These are phyloP conservation scores for Scedosporium boydii DNA, from an alignment of 2,329 filamentous ascomycete genomes.

Conservation along the genomic window DNA sequence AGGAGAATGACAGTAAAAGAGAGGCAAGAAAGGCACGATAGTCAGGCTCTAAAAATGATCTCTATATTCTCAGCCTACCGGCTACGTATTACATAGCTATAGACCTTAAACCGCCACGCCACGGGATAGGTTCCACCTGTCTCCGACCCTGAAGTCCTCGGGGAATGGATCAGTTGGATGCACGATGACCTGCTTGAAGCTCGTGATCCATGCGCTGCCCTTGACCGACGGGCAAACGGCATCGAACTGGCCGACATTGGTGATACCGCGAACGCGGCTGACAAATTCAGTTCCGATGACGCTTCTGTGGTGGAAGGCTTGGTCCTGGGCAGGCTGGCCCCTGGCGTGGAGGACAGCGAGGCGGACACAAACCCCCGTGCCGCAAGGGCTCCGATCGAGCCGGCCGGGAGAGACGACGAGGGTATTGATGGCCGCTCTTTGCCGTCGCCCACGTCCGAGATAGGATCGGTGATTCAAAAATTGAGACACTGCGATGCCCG, in stretches of 20 bases:
- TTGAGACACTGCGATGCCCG: conserved; percentile 29
- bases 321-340: conserved; percentile 24
- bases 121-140: background rate
- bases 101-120: too few species aligned
- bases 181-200: conserved; percentile 31
- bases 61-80: too few species aligned
- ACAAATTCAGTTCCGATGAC: conserved; percentile 33
- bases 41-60: too few species aligned
- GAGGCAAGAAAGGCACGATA: too few species aligned
- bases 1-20: too few species aligned
- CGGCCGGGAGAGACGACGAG: conserved; percentile 34
- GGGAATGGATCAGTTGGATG: conserved; percentile 34
- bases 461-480: conserved; percentile 27
- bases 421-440: conserved; percentile 26
- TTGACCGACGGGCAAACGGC: conserved; percentile 31
- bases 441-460: conserved; percentile 13
- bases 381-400: conserved; percentile 36
- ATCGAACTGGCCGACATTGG: conserved; percentile 26
- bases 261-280: conserved; percentile 24
- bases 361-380: conserved; percentile 32
- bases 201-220: conserved; percentile 34
- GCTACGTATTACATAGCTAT: too few species aligned
- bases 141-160: conserved; percentile 16
- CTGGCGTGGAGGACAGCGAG: conserved; percentile 32
- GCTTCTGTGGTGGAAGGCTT: conserved; percentile 28